Evolutionary conservation across 1,284 basidiomycete genomes (phyloP), one percentile per base, ranked within the genome.

Genomic region (Coriolopsis trogii): DNA sequence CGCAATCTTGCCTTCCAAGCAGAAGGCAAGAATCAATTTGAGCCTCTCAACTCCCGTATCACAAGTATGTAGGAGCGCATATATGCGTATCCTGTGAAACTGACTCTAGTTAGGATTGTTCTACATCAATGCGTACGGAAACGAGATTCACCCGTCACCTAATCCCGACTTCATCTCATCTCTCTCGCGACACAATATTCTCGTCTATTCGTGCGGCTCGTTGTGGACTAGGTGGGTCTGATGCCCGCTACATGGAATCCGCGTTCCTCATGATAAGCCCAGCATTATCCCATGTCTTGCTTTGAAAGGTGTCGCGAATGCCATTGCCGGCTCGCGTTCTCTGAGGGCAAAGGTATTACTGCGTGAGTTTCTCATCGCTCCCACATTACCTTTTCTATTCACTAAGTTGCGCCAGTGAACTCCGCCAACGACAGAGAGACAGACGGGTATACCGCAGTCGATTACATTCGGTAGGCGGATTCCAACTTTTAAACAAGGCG

Each of bases 91-190:
- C n/a, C n/a, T n/a, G n/a, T n/a, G n/a, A n/a, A n/a, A n/a, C 2
- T 18, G 33, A 13, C 15, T 18, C 33, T 6, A 8, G 16, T 40
- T 61, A 90, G 87, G 89, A 43, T 71, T 98, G 34, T 92, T 89
- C 66, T 98, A 98, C 71, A 94, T 98, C 71, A 98, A 98, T 67
- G 84, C 89, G 3, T 95, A 94, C 61, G 93, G 93, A 3, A 87
- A 87, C 69, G 93, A 96, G 71, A 90, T 98, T 44, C 88, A 91
- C 64, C 95, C 95, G 6, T 78, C 83, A 21, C 93, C 95, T 0
- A 96, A 95, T 65, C 81, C 85, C 1, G 89, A 91, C 37, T 94
- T 89, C 65, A 67, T 97, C 23, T 70, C 81, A 5, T 81, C 82
- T 30, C 72, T 98, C 3, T 69, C 72, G 1, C 71, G 79, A n/a